Evolutionary conservation across 768 basidiomycete genomes (phyloP).

Genomic region (Lactifluus rugatus): DNA sequence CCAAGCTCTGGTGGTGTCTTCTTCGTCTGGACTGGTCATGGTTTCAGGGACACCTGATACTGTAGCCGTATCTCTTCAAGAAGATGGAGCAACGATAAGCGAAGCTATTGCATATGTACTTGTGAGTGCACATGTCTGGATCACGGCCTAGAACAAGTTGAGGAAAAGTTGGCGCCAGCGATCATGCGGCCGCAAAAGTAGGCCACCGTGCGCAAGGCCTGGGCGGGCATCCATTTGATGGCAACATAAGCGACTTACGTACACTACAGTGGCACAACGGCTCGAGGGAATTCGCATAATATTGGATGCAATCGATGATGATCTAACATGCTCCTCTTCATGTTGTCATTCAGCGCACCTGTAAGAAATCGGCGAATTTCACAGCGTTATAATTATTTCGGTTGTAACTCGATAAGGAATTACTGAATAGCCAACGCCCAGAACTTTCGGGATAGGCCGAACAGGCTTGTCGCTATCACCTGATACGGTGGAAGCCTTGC

Average conservation of each 20-base stretch:
- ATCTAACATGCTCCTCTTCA: constrained; percentile 35
- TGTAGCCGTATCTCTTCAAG: constrained; percentile 17
- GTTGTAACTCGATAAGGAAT: background rate
- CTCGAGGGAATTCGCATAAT: constrained; percentile 24
- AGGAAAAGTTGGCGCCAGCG: constrained; percentile 15
- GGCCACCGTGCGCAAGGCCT: constrained; percentile 19
- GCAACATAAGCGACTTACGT: background rate
- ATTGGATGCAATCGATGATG: too few species aligned
- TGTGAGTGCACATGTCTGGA: constrained; percentile 24
- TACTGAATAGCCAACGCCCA: constrained; percentile 24
- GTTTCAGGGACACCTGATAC: constrained; percentile 26
- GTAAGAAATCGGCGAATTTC: background rate
- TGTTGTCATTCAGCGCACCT: constrained; percentile 4
- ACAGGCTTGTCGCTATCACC: constrained; percentile 27
- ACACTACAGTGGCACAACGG: constrained; percentile 2
- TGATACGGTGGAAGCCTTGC: constrained; percentile 36
- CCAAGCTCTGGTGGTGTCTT: constrained; percentile 22
- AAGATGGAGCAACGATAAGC: constrained; percentile 23
- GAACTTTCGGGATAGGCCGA: constrained; percentile 31
- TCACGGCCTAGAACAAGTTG: constrained; percentile 17
- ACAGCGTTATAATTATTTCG: background rate
- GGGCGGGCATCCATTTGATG: background rate
- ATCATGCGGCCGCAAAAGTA: constrained; percentile 21
- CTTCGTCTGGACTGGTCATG: constrained; percentile 21
- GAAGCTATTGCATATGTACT: constrained; percentile 24